Conservation (phyloP, 192 early-diverging fungal genomes). For the Gonapodya sp. region DNA sequence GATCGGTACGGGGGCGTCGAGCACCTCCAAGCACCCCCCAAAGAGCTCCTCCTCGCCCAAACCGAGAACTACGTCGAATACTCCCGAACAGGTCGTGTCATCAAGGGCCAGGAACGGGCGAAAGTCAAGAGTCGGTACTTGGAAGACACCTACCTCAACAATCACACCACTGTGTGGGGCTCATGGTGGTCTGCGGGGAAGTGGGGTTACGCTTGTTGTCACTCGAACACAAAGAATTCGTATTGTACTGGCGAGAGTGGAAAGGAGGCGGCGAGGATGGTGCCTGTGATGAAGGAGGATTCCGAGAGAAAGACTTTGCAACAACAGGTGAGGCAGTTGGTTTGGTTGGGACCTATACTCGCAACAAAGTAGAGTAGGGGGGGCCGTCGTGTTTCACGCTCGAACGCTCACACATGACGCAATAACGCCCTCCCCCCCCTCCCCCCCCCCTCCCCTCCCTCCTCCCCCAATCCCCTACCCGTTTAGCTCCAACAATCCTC, state of each 20-base stretch:
- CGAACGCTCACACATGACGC: no score
- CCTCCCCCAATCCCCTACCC: no score
- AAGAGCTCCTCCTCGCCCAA: conserved; percentile 84
- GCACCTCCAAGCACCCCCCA: conserved; percentile 80
- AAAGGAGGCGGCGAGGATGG: conserved; percentile 53
- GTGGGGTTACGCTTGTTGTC: conserved; percentile 97
- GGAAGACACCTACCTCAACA: conserved; percentile 58
- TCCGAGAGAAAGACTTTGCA: neutral
- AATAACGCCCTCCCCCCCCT: no score
- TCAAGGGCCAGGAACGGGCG: conserved; percentile 75
- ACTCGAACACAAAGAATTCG: conserved; percentile 61
- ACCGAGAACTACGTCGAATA: conserved; percentile 95
- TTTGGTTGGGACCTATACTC: no score
- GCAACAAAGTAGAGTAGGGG: no score
- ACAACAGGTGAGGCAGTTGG: no score
- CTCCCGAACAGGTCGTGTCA: conserved; percentile 76
- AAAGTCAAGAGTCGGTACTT: conserved; percentile 74
- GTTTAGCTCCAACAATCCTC: no score
- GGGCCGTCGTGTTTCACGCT: no score
- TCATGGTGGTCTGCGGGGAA: conserved; percentile 89
- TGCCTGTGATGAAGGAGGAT: conserved; percentile 20
- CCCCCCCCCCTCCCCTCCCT: no score
- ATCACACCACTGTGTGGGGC: conserved; percentile 81
- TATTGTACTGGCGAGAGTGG: conserved; percentile 83
- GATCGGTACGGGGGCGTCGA: conserved; percentile 90